A percentile compares a stretch with the other conserved stretches of the same genome.
Conservation (phyloP, 23 red algal genomes). For the Gracilariopsis chorda region DNA sequence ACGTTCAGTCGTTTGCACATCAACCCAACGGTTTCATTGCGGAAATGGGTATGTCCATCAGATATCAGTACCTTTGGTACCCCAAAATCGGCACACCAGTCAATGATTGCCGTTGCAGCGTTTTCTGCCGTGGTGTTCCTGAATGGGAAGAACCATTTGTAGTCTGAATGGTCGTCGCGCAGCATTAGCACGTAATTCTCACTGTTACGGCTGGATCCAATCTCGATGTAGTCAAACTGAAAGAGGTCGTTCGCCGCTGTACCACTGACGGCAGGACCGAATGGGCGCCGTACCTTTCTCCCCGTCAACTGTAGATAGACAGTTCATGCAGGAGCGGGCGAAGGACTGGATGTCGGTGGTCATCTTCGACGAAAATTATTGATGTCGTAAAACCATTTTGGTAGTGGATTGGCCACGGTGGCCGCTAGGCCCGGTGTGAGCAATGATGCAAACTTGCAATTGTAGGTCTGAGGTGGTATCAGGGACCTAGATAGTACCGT, state of each 20-base stretch:
- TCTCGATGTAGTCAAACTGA: not conserved
- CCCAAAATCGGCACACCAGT: not conserved
- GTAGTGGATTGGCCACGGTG: not conserved
- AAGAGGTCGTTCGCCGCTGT: not conserved
- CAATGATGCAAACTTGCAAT: not conserved
- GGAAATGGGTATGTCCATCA: not conserved
- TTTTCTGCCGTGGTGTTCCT: not conserved
- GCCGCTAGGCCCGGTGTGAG: not conserved
- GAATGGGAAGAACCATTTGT: not conserved
- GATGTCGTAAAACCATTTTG: not conserved
- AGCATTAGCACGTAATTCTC: not conserved
- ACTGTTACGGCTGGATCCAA: not conserved
- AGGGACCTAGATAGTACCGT: not conserved
- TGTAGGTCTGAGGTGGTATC: not conserved
- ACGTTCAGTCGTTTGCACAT: not conserved
- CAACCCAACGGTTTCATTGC: not conserved
- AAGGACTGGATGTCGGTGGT: too few species aligned
- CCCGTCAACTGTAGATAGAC: not conserved
- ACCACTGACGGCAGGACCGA: not conserved
- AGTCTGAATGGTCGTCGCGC: not conserved
- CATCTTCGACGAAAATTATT: not conserved
- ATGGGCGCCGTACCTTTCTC: not conserved
- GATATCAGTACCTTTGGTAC: not conserved
- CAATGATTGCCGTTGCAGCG: not conserved
- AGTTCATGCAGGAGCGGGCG: not conserved